A percentile compares a stretch with the other conserved stretches of the same genome.
Conservation (phyloP, 108 stramenopile genomes). For the Cyclotella baltica region DNA sequence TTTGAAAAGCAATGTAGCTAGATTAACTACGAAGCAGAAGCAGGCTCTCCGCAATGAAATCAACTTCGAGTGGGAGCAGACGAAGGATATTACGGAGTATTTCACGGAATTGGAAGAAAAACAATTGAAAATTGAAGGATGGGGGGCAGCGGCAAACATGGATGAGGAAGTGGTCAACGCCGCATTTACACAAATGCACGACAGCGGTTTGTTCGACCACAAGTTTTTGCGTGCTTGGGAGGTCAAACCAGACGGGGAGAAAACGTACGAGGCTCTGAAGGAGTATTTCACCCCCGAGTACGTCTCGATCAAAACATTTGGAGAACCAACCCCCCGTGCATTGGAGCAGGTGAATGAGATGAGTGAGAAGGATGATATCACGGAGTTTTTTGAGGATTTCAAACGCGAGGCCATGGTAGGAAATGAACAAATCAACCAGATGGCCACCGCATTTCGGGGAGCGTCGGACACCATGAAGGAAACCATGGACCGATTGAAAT, state of each 20-base stretch:
- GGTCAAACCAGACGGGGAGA: background rate
- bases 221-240: background rate
- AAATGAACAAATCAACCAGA: conserved; percentile 3
- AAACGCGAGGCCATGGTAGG: background rate
- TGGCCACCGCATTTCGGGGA: background rate
- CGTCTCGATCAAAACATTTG: background rate
- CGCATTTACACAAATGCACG: conserved; percentile 5
- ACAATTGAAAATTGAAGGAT: background rate
- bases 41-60: background rate
- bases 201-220: conserved; percentile 2
- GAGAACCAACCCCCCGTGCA: background rate
- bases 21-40: conserved; percentile 3
- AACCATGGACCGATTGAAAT: conserved; percentile 2
- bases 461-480: background rate
- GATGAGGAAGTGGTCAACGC: background rate
- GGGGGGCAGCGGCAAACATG: background rate
- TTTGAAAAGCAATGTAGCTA: background rate
- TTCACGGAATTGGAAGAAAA: background rate
- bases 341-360: background rate
- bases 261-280: conserved; percentile 5
- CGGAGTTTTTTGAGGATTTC: background rate
- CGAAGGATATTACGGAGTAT: background rate
- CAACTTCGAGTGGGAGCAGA: background rate
- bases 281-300: background rate
- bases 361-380: background rate